Evolutionary conservation across 148 eudicot species (phyloP), one percentile per base, ranked within the genome.

Genomic region (Rhododendron williamsianum): DNA sequence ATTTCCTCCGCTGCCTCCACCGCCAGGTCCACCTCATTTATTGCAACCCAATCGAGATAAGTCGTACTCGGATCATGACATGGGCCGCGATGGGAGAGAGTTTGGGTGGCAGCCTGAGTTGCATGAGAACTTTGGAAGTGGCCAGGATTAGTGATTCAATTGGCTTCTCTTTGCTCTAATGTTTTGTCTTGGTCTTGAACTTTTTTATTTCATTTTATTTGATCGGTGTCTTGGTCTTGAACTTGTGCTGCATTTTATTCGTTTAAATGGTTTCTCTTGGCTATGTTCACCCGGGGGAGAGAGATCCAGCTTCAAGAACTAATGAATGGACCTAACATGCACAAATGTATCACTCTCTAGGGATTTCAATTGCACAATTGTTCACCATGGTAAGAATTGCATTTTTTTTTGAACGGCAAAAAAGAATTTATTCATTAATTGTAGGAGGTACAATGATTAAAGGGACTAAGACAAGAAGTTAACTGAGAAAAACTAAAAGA

Each of bases 1-100:
- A 10, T 91, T 86, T 10, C 98, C 94, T 15, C 93, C 93, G 15
- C 92, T 91, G 38, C 98, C 96, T 43, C 94, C 91, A 27, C 94
- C 93, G 0, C 94, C 94, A 1, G 27, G 69, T 23, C 93, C 93
- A 9, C 88, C 93, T 81, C 93, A 92, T 78, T 49, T 90, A 86
- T 45, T 91, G 86, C 96, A 93, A 85, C 88, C 86, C 18, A 88
- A 91, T 77, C 90, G 90, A 76, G 92, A 91, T 51, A 83, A 85
- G 52, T 90, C 82, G 84, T 88, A 72, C 67, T 89, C 91, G 0
- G 90, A 91, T 6, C 69, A 63, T 88, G 95, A 89, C 41, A 52
- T 54, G 48, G 90, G 82, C 82, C 89, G 83, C n/a, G 94, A 92
- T 82, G 94, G 93, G 71, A 90, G 86, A 69, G 90, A 88, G 78